Conservation (phyloP, 495 filamentous ascomycete species). For the Aspergillus biplanus region DNA sequence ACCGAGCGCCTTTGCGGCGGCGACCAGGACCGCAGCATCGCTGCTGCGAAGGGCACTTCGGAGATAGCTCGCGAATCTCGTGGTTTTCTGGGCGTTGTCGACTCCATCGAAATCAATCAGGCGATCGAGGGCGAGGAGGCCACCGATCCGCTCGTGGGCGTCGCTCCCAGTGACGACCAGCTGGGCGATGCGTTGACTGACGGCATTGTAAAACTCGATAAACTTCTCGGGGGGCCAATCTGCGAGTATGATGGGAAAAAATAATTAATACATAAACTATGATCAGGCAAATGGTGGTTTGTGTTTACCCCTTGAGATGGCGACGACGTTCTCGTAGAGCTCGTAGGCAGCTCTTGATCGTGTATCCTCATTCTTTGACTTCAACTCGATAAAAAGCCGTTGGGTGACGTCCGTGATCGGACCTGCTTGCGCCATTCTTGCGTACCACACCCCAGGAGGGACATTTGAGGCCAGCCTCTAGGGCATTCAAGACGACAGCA, state of each 20-base stretch:
- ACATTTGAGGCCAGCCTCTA: conserved; percentile 51
- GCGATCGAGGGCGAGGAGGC: conserved; percentile 86
- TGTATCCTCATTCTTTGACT: conserved; percentile 57
- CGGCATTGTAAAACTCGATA: conserved; percentile 73
- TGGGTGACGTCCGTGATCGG: conserved; percentile 52
- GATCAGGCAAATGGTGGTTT: conserved; percentile 6
- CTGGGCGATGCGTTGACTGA: conserved; percentile 73
- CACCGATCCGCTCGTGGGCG: conserved; percentile 84
- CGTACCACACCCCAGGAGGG: conserved; percentile 44
- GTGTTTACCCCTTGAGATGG: conserved; percentile 51
- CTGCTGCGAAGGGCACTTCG: conserved; percentile 84
- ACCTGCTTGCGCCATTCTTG: conserved; percentile 56
- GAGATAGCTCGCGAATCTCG: conserved; percentile 88
- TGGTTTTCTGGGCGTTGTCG: conserved; percentile 91
- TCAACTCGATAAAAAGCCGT: conserved; percentile 53
- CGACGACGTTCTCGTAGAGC: conserved; percentile 53
- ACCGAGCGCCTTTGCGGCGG: conserved; percentile 84
- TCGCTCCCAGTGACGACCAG: conserved; percentile 81
- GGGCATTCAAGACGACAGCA: conserved; percentile 39
- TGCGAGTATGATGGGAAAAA: conserved; percentile 33
- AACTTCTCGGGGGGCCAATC: conserved; percentile 81
- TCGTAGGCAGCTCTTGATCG: conserved; percentile 56
- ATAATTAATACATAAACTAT: neutral
- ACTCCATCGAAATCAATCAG: conserved; percentile 96
- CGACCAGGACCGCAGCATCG: conserved; percentile 83